A percentile compares a stretch with the other conserved stretches of the same genome.
These are phyloP conservation scores for Phytophthora pseudosyringae DNA, from an alignment of 352 stramenopile species.

Conservation along the genomic window DNA sequence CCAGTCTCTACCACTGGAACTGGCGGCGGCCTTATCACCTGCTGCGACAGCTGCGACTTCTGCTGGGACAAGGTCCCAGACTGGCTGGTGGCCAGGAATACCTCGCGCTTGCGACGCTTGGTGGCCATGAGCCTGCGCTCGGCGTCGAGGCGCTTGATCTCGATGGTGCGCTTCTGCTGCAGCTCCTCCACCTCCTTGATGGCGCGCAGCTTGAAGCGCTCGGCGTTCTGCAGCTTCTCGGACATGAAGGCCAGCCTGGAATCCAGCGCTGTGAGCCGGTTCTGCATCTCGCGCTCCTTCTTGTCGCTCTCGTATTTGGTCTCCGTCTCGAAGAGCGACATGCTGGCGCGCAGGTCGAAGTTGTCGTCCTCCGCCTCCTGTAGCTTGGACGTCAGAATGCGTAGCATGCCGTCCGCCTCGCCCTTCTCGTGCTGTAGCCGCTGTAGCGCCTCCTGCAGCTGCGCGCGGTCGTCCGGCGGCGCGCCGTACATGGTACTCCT, in stretches of 20 bases:
- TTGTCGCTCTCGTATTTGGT: conserved; percentile 48
- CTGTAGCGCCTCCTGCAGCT: conserved; percentile 45
- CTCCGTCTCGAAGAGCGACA: conserved; percentile 62
- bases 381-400: conserved; percentile 59
- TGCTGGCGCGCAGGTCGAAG: conserved; percentile 63
- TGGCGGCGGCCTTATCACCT: conserved; percentile 8
- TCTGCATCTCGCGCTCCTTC: conserved; percentile 50
- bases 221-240: conserved; percentile 62
- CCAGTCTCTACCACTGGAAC: conserved; percentile 35
- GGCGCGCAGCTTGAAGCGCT: conserved; percentile 58
- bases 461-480: background rate
- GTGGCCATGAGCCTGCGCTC: conserved; percentile 70
- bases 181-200: conserved; percentile 64
- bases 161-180: conserved; percentile 59
- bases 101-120: conserved; percentile 69
- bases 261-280: conserved; percentile 54
- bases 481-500: conserved; percentile 14
- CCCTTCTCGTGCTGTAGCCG: conserved; percentile 59
- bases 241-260: conserved; percentile 62
- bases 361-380: conserved; percentile 62
- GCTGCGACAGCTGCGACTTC: conserved; percentile 32
- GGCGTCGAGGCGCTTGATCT: conserved; percentile 71
- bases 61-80: conserved; percentile 32
- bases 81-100: conserved; percentile 59
- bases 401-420: conserved; percentile 58